phyloP scores from a whole-genome alignment of 257 asterid species.

The Gentiana dahurica region DNA sequence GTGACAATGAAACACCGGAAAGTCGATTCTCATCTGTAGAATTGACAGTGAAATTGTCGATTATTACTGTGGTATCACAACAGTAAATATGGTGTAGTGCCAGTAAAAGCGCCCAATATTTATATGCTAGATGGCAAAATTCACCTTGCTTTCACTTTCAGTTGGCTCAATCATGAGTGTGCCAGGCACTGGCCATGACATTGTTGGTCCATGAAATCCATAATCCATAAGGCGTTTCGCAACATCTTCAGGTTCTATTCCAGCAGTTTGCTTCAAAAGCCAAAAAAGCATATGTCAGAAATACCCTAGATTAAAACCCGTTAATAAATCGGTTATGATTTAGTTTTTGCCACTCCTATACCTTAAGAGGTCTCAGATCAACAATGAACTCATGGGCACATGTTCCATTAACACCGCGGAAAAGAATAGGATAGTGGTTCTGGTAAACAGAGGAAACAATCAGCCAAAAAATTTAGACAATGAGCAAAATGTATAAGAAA shows the following conservation, averaged over 20 bases:
- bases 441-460: slow-evolving; percentile 15
- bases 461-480: background rate
- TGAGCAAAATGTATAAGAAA: slow-evolving; percentile 16
- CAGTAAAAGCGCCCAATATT: background rate
- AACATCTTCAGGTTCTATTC: slow-evolving; percentile 94
- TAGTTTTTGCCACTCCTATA: slow-evolving; percentile 9
- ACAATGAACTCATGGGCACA: slow-evolving; percentile 90
- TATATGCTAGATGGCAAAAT: background rate
- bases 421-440: slow-evolving; percentile 84
- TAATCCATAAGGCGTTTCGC: slow-evolving; percentile 98
- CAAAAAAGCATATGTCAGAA: slow-evolving; percentile 12
- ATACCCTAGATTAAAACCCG: background rate
- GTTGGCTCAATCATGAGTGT: slow-evolving; percentile 98
- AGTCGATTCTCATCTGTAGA: too few relatives aligned
- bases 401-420: slow-evolving; percentile 94
- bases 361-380: slow-evolving; percentile 92
- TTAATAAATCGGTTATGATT: background rate
- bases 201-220: slow-evolving; percentile 95
- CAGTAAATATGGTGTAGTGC: too few relatives aligned
- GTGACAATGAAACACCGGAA: too few relatives aligned
- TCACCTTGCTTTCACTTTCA: slow-evolving; percentile 99
- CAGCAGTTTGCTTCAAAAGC: slow-evolving; percentile 63
- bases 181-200: slow-evolving; percentile 99
- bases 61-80: too few relatives aligned
- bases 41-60: too few relatives aligned